Percentiles rank a stretch among this genome's conserved stretches.
phyloP scores from a whole-genome alignment of 768 basidiomycete species.

The Lepiota subincarnata region DNA sequence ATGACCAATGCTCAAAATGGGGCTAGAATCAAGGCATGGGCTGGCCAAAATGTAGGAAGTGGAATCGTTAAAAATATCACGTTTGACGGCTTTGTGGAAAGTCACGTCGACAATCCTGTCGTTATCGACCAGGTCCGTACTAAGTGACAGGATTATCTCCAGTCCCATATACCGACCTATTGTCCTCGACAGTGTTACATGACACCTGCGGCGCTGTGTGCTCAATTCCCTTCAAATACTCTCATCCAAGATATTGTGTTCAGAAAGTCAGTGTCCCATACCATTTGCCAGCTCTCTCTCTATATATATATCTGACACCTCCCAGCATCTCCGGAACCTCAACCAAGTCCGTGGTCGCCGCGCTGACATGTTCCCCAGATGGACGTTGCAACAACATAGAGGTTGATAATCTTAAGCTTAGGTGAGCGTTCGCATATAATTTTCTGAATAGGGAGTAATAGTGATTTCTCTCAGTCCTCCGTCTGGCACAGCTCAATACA shows the following conservation, averaged over 20 bases:
- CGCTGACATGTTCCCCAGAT: slow-evolving; percentile 53
- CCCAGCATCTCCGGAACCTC: slow-evolving; percentile 54
- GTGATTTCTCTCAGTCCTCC: slow-evolving; percentile 26
- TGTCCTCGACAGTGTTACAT: slow-evolving; percentile 39
- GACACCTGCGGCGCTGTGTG: slow-evolving; percentile 41
- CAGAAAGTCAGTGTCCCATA: slow-evolving; percentile 33
- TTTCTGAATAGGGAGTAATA: not conserved
- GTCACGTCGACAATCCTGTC: slow-evolving; percentile 55
- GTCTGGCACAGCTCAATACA: slow-evolving; percentile 40
- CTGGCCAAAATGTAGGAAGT: slow-evolving; percentile 53
- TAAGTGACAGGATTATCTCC: not conserved
- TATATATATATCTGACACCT: not conserved
- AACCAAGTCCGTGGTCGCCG: slow-evolving; percentile 49
- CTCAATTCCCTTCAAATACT: slow-evolving; percentile 52
- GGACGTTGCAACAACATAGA: slow-evolving; percentile 46
- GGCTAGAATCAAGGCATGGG: slow-evolving; percentile 66
- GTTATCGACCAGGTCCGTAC: slow-evolving; percentile 48
- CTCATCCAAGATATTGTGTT: slow-evolving; percentile 56
- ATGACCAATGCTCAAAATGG: slow-evolving; percentile 66
- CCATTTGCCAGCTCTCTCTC: slow-evolving; percentile 3
- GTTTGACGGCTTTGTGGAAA: slow-evolving; percentile 47
- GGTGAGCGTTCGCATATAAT: slow-evolving; percentile 28
- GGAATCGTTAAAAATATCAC: slow-evolving; percentile 57
- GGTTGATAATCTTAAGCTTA: slow-evolving; percentile 40
- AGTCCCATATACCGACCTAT: not conserved